Conservation (phyloP, 768 basidiomycete species). For the Lactarius sp. region DNA sequence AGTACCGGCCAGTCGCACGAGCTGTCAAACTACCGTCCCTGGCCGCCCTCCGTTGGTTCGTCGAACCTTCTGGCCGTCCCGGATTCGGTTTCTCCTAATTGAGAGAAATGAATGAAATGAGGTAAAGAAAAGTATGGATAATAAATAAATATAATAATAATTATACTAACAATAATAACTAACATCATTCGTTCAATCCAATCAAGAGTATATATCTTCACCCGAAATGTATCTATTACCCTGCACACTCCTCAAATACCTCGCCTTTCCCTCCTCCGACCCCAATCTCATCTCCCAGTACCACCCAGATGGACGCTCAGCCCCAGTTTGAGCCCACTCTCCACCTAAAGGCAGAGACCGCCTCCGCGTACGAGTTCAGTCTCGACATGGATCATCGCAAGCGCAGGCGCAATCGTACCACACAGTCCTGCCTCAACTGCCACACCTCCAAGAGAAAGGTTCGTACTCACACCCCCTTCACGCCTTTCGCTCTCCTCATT, state of each 20-base stretch:
- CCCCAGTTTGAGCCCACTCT: conserved; percentile 16
- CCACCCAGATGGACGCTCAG: conserved; percentile 34
- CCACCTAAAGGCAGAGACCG: conserved; percentile 44
- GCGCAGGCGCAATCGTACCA: conserved; percentile 86
- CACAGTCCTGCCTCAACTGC: conserved; percentile 82
- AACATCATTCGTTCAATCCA: not conserved
- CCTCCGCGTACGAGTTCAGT: conserved; percentile 38
- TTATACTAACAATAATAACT: not conserved
- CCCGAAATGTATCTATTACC: conserved; percentile 15
- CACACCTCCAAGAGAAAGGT: conserved; percentile 95
- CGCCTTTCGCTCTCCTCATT: conserved; percentile 14
- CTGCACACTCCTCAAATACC: conserved; percentile 23
- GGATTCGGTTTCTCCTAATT: not conserved
- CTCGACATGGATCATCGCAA: conserved; percentile 73
- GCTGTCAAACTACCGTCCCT: conserved; percentile 25
- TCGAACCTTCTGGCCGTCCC: conserved; percentile 12
- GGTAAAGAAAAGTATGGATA: not conserved
- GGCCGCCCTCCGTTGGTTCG: conserved; percentile 15
- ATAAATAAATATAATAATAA: not conserved
- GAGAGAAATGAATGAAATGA: not conserved
- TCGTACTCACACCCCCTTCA: conserved; percentile 25
- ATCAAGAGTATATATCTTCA: not conserved
- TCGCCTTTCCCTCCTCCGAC: conserved; percentile 1
- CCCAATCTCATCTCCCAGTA: conserved; percentile 26
- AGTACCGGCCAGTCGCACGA: conserved; percentile 24